Conservation (phyloP, 129 eudicot genomes). For the Lonicera japonica region DNA sequence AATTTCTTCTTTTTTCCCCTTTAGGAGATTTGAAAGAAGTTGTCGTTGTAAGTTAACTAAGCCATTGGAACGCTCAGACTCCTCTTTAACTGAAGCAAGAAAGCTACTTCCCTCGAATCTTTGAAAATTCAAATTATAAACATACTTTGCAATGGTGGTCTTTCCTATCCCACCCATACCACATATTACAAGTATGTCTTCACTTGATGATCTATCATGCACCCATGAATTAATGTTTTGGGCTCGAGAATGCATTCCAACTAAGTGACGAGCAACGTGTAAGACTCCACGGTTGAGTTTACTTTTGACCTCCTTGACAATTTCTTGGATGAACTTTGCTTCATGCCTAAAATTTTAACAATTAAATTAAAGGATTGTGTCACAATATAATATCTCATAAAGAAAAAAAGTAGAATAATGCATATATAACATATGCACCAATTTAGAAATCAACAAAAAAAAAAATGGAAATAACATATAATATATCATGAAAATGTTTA, state of each 20-base stretch:
- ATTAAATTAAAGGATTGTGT: no score
- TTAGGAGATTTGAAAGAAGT: constrained; percentile 27
- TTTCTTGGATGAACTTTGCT: not conserved
- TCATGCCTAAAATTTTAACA: constrained; percentile 11
- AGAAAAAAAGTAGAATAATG: not conserved
- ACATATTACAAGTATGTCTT: constrained; percentile 21
- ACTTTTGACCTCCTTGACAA: not conserved
- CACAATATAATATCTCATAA: not conserved
- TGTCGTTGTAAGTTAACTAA: constrained; percentile 25
- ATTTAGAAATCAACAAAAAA: no score
- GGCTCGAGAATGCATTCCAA: constrained; percentile 23
- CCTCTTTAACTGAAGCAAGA: constrained; percentile 19
- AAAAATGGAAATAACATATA: no score
- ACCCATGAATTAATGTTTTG: constrained; percentile 23
- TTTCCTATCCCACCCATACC: constrained; percentile 40
- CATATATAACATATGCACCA: no score
- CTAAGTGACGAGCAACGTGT: constrained; percentile 1
- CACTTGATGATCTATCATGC: constrained; percentile 15
- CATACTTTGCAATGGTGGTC: constrained; percentile 30
- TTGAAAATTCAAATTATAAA: constrained; percentile 12
- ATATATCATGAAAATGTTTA: no score
- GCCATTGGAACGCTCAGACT: constrained; percentile 17
- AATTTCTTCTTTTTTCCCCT: constrained; percentile 16
- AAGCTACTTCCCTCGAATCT: constrained; percentile 31
- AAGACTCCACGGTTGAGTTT: constrained; percentile 1